A percentile compares a stretch with the other conserved stretches of the same genome.
Evolutionary conservation across 176 grass and related monocot genomes (phyloP).

Genomic region (Zea luxurians): DNA sequence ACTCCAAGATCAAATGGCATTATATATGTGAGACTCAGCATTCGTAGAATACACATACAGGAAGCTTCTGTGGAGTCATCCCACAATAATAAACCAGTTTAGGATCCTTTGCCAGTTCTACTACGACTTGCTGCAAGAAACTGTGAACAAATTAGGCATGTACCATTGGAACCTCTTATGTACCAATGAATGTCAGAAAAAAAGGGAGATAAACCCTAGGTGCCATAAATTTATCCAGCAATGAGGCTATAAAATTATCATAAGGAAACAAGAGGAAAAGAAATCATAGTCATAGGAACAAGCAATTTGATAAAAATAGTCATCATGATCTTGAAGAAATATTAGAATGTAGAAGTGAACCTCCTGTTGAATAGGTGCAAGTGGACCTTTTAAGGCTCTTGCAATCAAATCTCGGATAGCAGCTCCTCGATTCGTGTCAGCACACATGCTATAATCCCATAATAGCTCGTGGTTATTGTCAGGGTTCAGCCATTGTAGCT

Average conservation of each 20-base stretch:
- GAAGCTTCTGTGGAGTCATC: constrained; percentile 83
- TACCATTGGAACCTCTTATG: constrained; percentile 35
- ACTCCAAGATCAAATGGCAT: constrained; percentile 24
- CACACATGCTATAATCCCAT: constrained; percentile 98
- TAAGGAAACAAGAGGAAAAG: neutral
- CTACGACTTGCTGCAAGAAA: constrained; percentile 84
- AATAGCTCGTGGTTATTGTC: constrained; percentile 97
- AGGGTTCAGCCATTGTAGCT: constrained; percentile 89
- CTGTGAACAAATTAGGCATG: constrained; percentile 56
- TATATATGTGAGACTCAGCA: neutral
- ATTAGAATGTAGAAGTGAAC: constrained; percentile 67
- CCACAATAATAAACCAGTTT: constrained; percentile 94
- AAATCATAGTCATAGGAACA: constrained; percentile 4
- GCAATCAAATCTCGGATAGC: constrained; percentile 92
- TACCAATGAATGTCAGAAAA: constrained; percentile 9
- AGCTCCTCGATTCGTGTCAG: constrained; percentile 87
- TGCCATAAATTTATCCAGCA: constrained; percentile 26
- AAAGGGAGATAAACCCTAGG: constrained; percentile 8
- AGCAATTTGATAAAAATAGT: constrained; percentile 8
- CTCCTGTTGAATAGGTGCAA: constrained; percentile 94
- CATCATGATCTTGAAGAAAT: constrained; percentile 35
- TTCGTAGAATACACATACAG: constrained; percentile 44
- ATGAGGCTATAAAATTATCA: neutral
- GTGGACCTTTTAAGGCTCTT: constrained; percentile 93
- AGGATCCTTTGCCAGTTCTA: constrained; percentile 89